These are phyloP conservation scores for Aplosporella prunicola DNA, from an alignment of 2,329 filamentous ascomycete genomes.

Conservation along the genomic window DNA sequence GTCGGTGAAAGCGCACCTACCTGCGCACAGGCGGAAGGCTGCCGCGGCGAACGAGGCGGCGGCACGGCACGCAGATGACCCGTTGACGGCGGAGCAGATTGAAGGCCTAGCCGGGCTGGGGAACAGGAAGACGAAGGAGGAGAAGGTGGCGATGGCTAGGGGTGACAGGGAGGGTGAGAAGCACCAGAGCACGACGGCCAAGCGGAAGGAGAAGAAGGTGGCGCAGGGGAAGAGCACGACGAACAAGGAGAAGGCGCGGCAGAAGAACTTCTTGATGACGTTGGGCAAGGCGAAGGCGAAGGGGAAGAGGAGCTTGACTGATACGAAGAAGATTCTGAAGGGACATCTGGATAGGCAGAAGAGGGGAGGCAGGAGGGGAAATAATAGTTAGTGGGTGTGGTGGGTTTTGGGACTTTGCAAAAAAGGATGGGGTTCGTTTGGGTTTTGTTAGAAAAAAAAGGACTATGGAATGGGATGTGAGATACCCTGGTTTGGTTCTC, in stretches of 20 bases:
- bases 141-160: conserved; percentile 72
- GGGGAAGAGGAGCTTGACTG: conserved; percentile 84
- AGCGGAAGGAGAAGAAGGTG: conserved; percentile 78
- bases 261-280: conserved; percentile 99
- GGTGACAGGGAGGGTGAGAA: conserved; percentile 75
- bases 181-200: conserved; percentile 78
- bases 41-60: conserved; percentile 27
- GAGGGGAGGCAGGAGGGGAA: conserved; percentile 72
- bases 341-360: conserved; percentile 77
- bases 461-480: too few species aligned
- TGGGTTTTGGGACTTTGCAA: too few species aligned
- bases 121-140: conserved; percentile 80
- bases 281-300: conserved; percentile 92
- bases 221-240: conserved; percentile 89
- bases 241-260: conserved; percentile 90
- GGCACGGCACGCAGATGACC: conserved; percentile 69
- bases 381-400: too few species aligned
- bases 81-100: conserved; percentile 83
- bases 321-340: conserved; percentile 71
- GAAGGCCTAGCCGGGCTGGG: conserved; percentile 70
- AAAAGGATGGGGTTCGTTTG: too few species aligned
- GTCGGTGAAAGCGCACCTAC: conserved; percentile 55
- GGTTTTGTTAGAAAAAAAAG: too few species aligned
- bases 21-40: conserved; percentile 35
- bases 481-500: too few species aligned